Evolutionary conservation across 2,329 filamentous ascomycete genomes (phyloP), one percentile per base, ranked within the genome.

Genomic region (Amphichorda felina): DNA sequence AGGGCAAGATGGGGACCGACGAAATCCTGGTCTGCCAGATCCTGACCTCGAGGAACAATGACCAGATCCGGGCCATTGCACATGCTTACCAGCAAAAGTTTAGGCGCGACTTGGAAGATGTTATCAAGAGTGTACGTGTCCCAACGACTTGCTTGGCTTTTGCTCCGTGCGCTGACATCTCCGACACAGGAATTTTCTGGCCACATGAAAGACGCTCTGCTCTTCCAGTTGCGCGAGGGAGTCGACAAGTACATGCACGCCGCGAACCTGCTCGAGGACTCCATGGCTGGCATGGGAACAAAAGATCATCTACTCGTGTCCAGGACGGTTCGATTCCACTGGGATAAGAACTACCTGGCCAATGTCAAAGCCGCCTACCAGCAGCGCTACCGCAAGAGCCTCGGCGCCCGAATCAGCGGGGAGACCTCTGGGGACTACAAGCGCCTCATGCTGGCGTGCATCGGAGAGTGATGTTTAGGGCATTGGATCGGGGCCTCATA

Each of bases 371-470:
- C 66, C 0, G 86, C 83, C 8, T 96, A 87, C 57, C 66, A 77
- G 49, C 72, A 81, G 47, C 70, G 70, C 32, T 93, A 80, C 57
- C 69, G 72, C 45, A 75, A 63, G 48, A 78, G 77, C 42, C 59
- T 96, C 38, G 67, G 72, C 9, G 65, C 66, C 38, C 68, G 86
- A 33, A 82, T 96, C 49, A 74, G 73, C 51, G 76, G 79, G 3
- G 89, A 96, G 66, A 93, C 85, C 5, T 84, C 81, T 41, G 84
- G 87, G 4, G 81, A 94, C 56, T 94, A 91, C 47, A 69, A 83
- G 60, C 72, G 62, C 45, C 58, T 89, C 49, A 68, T 95, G 72
- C 59, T 93, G 43, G 85, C 81, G n/a, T 72, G 68, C 36, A 59
- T 75, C 34, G 70, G 69, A 14, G 67, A 70, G 45, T 53, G 46